These are phyloP conservation scores for Gynochthodes officinalis DNA, from an alignment of 257 asterid genomes.

Conservation along the genomic window DNA sequence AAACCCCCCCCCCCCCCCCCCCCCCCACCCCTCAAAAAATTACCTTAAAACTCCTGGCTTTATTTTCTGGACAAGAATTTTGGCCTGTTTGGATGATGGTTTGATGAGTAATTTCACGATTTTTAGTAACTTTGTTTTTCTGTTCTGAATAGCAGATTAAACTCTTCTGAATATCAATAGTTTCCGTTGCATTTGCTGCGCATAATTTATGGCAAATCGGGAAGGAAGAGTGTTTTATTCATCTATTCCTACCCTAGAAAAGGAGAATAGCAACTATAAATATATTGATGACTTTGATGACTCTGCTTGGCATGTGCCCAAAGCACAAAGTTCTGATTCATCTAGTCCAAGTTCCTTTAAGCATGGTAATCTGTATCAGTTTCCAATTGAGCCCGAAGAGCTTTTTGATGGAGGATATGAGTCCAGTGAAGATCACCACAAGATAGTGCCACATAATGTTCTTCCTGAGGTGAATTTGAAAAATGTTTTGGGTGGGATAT, in stretches of 20 bases:
- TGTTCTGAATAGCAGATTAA: constrained; percentile 16
- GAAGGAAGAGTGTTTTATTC: constrained; percentile 36
- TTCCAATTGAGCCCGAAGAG: constrained; percentile 49
- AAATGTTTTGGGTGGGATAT: constrained; percentile 75
- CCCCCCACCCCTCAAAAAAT: too few relatives aligned
- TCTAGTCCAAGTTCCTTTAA: constrained; percentile 20
- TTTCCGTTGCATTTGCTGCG: constrained; percentile 9
- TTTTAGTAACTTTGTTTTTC: background rate
- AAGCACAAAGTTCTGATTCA: constrained; percentile 13
- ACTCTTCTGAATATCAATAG: constrained; percentile 10
- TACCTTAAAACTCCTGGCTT: background rate
- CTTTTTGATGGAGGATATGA: constrained; percentile 52
- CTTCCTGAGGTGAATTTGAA: constrained; percentile 86
- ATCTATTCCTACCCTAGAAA: constrained; percentile 28
- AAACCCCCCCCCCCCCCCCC: too few relatives aligned
- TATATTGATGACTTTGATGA: constrained; percentile 38
- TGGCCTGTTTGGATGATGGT: background rate
- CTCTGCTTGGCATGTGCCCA: constrained; percentile 28
- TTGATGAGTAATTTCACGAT: background rate
- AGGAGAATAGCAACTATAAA: constrained; percentile 27
- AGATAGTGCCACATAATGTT: constrained; percentile 35
- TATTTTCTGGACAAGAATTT: background rate
- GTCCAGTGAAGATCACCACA: constrained; percentile 51
- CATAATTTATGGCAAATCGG: constrained; percentile 29
- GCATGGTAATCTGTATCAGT: constrained; percentile 46